Evolutionary conservation across 1,139 yeast genomes (phyloP).

Genomic region (Yamadazyma triangularis): DNA sequence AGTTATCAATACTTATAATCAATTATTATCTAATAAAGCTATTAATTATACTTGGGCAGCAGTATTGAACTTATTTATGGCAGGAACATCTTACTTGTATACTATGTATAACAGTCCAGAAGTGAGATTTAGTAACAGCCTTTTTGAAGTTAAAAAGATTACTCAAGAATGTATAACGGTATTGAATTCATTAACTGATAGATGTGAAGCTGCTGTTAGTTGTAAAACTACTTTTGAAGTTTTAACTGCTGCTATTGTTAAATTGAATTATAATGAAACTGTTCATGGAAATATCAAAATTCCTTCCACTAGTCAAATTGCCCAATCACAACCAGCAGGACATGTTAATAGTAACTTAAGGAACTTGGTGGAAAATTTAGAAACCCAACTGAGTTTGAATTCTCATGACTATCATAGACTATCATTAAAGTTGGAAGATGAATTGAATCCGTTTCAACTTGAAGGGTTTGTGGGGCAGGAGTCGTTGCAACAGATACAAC

Average conservation of each 20-base stretch:
- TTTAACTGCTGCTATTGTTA: conserved; percentile 65
- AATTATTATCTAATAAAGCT: conserved; percentile 5
- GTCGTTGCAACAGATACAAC: too few species aligned
- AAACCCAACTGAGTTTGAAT: too few species aligned
- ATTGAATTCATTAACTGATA: conserved; percentile 55
- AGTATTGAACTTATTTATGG: conserved; percentile 79
- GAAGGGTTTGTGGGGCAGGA: too few species aligned
- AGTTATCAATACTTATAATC: conserved; percentile 6
- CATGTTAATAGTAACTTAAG: conserved; percentile 37
- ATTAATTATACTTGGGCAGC: conserved; percentile 87
- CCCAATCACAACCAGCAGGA: conserved; percentile 25
- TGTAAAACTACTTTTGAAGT: conserved; percentile 72
- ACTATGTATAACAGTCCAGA: conserved; percentile 65
- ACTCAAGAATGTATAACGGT: conserved; percentile 59
- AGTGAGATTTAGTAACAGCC: conserved; percentile 38
- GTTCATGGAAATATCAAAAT: conserved; percentile 20
- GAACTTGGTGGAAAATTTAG: conserved; percentile 29
- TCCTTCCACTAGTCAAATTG: conserved; percentile 12
- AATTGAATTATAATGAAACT: conserved; percentile 50
- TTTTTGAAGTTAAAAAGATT: conserved; percentile 50
- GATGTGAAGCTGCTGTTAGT: conserved; percentile 74
- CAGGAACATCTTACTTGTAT: conserved; percentile 76
- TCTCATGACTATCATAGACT: too few species aligned
- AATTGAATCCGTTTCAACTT: too few species aligned
- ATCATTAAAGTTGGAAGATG: conserved; percentile 4